Evolutionary conservation across 192 early-diverging fungal genomes (phyloP).

Genomic region (Funneliformis mosseae): DNA sequence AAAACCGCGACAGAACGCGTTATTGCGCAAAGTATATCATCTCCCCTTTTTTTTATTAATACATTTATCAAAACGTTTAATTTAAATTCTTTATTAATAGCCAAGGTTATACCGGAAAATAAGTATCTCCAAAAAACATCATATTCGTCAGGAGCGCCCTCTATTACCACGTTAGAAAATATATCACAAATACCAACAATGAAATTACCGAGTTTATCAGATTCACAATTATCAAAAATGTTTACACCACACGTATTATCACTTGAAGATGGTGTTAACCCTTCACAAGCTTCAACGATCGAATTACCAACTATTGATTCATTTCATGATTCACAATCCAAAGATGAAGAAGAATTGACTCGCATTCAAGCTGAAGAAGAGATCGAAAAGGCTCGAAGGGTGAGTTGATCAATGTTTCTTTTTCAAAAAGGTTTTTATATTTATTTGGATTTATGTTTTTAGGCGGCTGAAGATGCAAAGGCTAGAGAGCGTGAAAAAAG

Average conservation of each 20-base stretch:
- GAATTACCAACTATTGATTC: not conserved
- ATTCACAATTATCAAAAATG: constrained; percentile 9
- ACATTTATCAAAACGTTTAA: not conserved
- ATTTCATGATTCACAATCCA: not conserved
- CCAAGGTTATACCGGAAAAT: not conserved
- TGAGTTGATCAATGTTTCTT: not conserved
- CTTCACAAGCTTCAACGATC: not conserved
- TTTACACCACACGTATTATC: not conserved
- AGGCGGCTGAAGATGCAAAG: not conserved
- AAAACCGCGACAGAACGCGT: constrained; percentile 11
- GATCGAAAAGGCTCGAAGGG: not conserved
- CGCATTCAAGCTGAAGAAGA: not conserved
- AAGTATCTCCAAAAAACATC: not conserved
- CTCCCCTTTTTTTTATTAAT: not conserved
- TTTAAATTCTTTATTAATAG: not conserved
- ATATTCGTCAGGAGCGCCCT: not conserved
- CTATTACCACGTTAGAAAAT: not conserved
- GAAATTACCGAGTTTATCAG: constrained; percentile 6
- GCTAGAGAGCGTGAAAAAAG: not conserved
- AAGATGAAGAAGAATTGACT: not conserved
- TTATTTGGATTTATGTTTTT: not conserved
- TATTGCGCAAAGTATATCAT: not conserved
- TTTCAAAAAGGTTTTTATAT: not conserved
- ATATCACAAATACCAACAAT: not conserved
- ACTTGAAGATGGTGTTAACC: not conserved